Evolutionary conservation across 2,329 filamentous ascomycete species (phyloP).

Genomic region (Knoxdaviesia capensis): DNA sequence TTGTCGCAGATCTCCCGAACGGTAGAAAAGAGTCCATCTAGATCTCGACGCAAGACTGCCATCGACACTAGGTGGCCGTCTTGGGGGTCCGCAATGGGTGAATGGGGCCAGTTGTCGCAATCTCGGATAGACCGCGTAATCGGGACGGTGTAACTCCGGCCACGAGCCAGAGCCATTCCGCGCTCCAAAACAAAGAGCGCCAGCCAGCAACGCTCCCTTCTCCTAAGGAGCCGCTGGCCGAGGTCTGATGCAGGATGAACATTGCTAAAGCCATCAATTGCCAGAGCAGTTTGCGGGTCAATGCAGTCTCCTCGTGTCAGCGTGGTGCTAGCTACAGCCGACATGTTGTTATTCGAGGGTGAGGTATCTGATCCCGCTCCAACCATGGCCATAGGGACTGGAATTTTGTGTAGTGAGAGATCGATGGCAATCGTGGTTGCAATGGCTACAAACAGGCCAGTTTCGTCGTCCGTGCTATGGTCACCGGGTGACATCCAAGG

Average conservation of each 20-base stretch:
- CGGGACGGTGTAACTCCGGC: slow-evolving; percentile 47
- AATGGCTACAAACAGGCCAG: slow-evolving; percentile 49
- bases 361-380: slow-evolving; percentile 15
- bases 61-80: slow-evolving; percentile 56
- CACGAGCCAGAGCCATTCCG: slow-evolving; percentile 49
- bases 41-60: slow-evolving; percentile 45
- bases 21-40: slow-evolving; percentile 35
- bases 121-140: slow-evolving; percentile 43
- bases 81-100: slow-evolving; percentile 40
- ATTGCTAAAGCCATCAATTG: slow-evolving; percentile 46
- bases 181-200: slow-evolving; percentile 53
- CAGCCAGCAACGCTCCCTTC: slow-evolving; percentile 50
- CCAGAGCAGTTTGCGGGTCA: slow-evolving; percentile 42
- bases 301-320: slow-evolving; percentile 47
- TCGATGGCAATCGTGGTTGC: slow-evolving; percentile 51
- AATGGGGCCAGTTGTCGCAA: slow-evolving; percentile 50
- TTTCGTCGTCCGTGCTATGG: slow-evolving; percentile 53
- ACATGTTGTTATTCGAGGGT: no score
- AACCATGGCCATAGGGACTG: slow-evolving; percentile 30
- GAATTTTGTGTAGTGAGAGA: slow-evolving; percentile 48
- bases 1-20: slow-evolving; percentile 40
- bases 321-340: no score
- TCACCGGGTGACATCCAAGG: slow-evolving; percentile 54
- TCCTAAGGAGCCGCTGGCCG: slow-evolving; percentile 39
- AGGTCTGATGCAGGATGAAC: slow-evolving; percentile 38